A percentile compares a stretch with the other conserved stretches of the same genome.
Conservation (phyloP, 257 asterid species). For the Przewalskia tangutica region DNA sequence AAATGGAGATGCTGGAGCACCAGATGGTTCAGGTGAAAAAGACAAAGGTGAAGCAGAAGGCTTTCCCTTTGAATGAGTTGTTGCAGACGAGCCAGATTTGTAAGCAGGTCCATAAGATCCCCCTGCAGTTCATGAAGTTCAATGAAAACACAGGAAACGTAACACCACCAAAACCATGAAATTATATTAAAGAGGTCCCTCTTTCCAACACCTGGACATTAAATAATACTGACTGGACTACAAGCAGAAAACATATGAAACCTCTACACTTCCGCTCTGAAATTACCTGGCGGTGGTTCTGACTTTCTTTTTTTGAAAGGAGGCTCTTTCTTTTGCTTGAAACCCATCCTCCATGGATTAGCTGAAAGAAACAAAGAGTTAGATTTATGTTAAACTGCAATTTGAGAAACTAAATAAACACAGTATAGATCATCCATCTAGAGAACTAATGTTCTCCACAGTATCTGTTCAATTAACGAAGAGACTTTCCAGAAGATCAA, state of each 20-base stretch:
- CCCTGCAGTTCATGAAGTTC: conserved; percentile 25
- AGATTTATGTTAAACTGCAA: neutral
- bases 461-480: neutral
- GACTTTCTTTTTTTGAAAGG: conserved; percentile 67
- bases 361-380: conserved; percentile 37
- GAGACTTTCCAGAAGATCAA: neutral
- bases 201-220: conserved; percentile 4
- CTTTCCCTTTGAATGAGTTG: conserved; percentile 52
- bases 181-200: neutral
- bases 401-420: neutral
- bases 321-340: conserved; percentile 63
- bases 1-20: conserved; percentile 44
- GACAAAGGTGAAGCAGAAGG: conserved; percentile 54
- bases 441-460: neutral
- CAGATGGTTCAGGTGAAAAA: conserved; percentile 53
- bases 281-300: conserved; percentile 66
- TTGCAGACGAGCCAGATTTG: conserved; percentile 43
- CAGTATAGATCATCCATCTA: neutral
- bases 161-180: neutral
- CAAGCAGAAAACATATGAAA: conserved; percentile 8
- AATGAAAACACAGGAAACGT: neutral
- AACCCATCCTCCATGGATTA: conserved; percentile 42
- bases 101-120: conserved; percentile 55
- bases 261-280: conserved; percentile 10
- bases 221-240: conserved; percentile 1